A percentile compares a stretch with the other conserved stretches of the same genome.
Conservation (phyloP, 495 filamentous ascomycete genomes). For the Penicillium roqueforti region DNA sequence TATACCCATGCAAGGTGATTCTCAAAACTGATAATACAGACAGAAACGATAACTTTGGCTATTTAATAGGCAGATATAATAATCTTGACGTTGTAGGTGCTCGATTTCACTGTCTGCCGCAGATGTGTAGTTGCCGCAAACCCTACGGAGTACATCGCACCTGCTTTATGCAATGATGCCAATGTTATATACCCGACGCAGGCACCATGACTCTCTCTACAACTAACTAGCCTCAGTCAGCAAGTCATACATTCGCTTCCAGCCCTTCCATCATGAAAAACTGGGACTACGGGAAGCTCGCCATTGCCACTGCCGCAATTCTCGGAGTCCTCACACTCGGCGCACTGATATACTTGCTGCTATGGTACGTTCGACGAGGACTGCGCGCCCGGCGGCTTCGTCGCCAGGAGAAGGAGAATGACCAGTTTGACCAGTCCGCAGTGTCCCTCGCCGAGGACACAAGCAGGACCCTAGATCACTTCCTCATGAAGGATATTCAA, state of each 20-base stretch:
- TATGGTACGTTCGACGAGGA: constrained; percentile 13
- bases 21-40: too few species aligned
- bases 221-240: background rate
- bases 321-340: constrained; percentile 11
- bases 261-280: background rate
- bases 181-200: background rate
- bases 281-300: constrained; percentile 20
- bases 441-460: constrained; percentile 19
- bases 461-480: constrained; percentile 17
- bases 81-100: background rate
- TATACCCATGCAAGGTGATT: too few species aligned
- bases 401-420: constrained; percentile 5
- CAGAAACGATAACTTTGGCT: too few species aligned
- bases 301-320: constrained; percentile 19
- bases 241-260: background rate
- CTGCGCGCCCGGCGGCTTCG: constrained; percentile 10
- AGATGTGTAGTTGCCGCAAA: background rate
- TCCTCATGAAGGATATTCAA: constrained; percentile 23
- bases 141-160: background rate
- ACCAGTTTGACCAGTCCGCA: constrained; percentile 16
- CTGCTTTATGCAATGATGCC: background rate
- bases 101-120: background rate
- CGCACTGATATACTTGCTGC: constrained; percentile 13
- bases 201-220: background rate
- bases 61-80: too few species aligned